A percentile compares a stretch with the other conserved stretches of the same genome.
Conservation (phyloP, 306 rosid species). For the Lagenaria siceraria region DNA sequence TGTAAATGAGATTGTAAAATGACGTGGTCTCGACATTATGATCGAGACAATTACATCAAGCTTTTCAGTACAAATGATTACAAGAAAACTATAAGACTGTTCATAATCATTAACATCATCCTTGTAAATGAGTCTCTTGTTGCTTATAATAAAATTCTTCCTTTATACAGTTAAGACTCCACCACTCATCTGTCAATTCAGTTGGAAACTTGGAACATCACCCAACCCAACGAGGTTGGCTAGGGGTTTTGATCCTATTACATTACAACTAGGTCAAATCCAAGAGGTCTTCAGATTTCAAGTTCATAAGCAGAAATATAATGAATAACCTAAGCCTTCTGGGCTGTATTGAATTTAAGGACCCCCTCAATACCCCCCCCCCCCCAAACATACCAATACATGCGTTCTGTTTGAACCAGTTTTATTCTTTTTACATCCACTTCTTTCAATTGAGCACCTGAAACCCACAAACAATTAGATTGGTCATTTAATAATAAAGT, state of each 20-base stretch:
- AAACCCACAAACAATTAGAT: conserved; percentile 8
- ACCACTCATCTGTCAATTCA: not conserved
- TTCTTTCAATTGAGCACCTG: conserved; percentile 43
- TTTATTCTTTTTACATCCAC: conserved; percentile 31
- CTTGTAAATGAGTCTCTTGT: not conserved
- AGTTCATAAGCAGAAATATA: not conserved
- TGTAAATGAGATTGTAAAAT: not conserved
- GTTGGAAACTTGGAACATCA: not conserved
- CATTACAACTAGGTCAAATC: not conserved
- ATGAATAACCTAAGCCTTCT: not conserved
- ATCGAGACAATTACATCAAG: not conserved
- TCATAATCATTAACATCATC: not conserved
- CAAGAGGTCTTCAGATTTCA: not conserved
- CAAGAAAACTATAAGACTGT: not conserved
- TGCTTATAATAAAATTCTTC: not conserved
- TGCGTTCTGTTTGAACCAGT: conserved; percentile 35
- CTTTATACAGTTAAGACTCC: not conserved
- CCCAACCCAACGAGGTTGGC: not conserved
- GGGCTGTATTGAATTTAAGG: not conserved
- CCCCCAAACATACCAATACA: conserved; percentile 38
- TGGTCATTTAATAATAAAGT: not conserved
- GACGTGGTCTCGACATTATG: not conserved
- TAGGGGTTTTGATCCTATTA: not conserved
- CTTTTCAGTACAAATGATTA: not conserved
- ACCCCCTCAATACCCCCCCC: not conserved